Evolutionary conservation across 352 stramenopile species (phyloP).

Genomic region (Globisporangium barbulae): DNA sequence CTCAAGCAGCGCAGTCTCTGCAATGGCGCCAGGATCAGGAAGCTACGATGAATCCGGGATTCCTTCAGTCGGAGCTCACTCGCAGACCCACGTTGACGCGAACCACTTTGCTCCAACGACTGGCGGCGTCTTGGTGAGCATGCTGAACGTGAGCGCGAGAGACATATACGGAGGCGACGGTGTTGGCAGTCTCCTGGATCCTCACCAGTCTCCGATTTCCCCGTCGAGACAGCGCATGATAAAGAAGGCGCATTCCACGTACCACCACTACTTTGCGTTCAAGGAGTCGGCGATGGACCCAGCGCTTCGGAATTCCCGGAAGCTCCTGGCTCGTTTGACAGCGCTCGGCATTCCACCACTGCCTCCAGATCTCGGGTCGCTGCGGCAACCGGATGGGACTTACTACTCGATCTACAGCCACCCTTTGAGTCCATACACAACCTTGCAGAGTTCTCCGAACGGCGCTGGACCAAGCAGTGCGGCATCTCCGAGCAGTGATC

Average conservation of each 20-base stretch:
- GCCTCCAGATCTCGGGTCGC: constrained; percentile 84
- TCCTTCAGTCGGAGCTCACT: constrained; percentile 2
- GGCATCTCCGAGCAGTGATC: constrained; percentile 26
- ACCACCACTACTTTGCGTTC: constrained; percentile 73
- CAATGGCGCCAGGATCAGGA: constrained; percentile 3
- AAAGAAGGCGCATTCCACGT: constrained; percentile 62
- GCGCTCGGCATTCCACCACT: constrained; percentile 91
- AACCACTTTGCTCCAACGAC: constrained; percentile 60
- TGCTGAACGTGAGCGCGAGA: constrained; percentile 77
- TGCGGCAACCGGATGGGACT: constrained; percentile 65
- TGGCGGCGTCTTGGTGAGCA: constrained; percentile 66
- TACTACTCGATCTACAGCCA: constrained; percentile 82
- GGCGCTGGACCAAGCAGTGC: constrained; percentile 10
- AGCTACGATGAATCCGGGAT: constrained; percentile 16
- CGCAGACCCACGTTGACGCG: constrained; percentile 33
- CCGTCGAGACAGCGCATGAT: constrained; percentile 53
- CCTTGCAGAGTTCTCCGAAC: constrained; percentile 17
- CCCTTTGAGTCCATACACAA: constrained; percentile 58
- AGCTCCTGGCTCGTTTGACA: constrained; percentile 88
- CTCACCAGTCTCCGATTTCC: constrained; percentile 46
- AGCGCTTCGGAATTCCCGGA: constrained; percentile 74
- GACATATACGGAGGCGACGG: constrained; percentile 76
- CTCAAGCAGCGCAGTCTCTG: background rate
- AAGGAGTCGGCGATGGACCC: constrained; percentile 83
- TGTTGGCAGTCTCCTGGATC: constrained; percentile 52